These are phyloP conservation scores for Colletotrichum falcatum DNA, from an alignment of 2,329 filamentous ascomycete species.

Conservation along the genomic window DNA sequence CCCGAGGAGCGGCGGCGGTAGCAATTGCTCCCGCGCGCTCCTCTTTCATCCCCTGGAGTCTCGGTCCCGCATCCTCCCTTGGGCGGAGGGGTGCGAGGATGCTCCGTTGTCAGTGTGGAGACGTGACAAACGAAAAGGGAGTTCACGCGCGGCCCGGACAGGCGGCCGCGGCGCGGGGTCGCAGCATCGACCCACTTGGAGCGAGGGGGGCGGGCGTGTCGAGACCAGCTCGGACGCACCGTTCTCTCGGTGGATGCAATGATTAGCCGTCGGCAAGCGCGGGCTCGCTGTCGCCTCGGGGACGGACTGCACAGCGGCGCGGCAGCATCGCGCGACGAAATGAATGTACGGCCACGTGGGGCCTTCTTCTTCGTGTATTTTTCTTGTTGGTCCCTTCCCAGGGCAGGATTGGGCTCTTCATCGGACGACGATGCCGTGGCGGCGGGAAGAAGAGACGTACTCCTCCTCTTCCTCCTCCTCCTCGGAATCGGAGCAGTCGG, in stretches of 20 bases:
- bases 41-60: conserved; percentile 40
- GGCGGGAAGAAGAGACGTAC: conserved; percentile 64
- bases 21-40: conserved; percentile 2
- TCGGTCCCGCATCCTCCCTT: conserved; percentile 32
- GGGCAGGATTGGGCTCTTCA: conserved; percentile 33
- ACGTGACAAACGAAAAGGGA: conserved; percentile 41
- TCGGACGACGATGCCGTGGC: conserved; percentile 72
- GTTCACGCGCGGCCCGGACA: conserved; percentile 31
- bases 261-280: conserved; percentile 34
- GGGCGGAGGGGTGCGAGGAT: conserved; percentile 20
- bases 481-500: conserved; percentile 70
- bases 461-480: conserved; percentile 67
- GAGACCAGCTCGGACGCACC: conserved; percentile 60
- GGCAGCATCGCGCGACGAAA: conserved; percentile 43
- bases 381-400: conserved; percentile 30
- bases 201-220: conserved; percentile 42
- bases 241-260: conserved; percentile 42
- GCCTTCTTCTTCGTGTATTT: conserved; percentile 37
- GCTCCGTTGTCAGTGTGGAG: conserved; percentile 35
- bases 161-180: conserved; percentile 55
- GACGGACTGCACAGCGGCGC: conserved; percentile 5
- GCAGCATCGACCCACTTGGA: conserved; percentile 66
- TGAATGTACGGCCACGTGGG: conserved; percentile 50
- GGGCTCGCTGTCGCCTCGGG: neutral
- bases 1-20: conserved; percentile 22